Evolutionary conservation across 2,329 filamentous ascomycete genomes (phyloP).

Genomic region (Neoascochyta sp.): DNA sequence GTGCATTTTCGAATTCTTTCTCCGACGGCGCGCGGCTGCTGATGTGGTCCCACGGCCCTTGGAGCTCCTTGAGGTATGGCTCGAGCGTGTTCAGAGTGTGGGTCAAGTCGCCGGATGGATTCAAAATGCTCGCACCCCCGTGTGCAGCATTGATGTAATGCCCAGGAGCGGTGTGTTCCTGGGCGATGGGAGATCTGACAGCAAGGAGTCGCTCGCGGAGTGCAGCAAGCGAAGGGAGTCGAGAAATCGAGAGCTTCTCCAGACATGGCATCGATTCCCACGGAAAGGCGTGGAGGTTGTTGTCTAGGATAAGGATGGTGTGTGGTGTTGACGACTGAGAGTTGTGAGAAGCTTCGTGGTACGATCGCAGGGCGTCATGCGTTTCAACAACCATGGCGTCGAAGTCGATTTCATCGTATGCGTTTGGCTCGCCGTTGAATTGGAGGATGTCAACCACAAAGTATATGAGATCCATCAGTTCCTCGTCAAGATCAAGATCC

Average conservation of each 20-base stretch:
- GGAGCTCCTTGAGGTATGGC: constrained; percentile 54
- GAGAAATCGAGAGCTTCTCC: constrained; percentile 71
- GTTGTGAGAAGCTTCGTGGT: constrained; percentile 55
- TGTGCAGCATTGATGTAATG: constrained; percentile 51
- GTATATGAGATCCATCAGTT: constrained; percentile 87
- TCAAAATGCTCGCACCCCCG: constrained; percentile 74
- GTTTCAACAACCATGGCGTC: constrained; percentile 86
- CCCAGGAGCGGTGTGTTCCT: constrained; percentile 18
- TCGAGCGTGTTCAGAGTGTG: constrained; percentile 76
- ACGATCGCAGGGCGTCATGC: constrained; percentile 75
- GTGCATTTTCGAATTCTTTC: constrained; percentile 66
- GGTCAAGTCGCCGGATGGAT: constrained; percentile 78
- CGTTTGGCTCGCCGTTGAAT: constrained; percentile 93
- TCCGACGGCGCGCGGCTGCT: constrained; percentile 69
- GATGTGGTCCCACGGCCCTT: constrained; percentile 62
- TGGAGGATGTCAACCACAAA: constrained; percentile 96
- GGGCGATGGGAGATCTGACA: constrained; percentile 37
- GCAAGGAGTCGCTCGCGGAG: constrained; percentile 70
- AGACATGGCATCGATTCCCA: constrained; percentile 95
- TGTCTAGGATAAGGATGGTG: constrained; percentile 87
- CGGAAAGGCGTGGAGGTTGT: constrained; percentile 82
- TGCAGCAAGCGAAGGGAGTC: constrained; percentile 81
- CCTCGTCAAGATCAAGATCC: constrained; percentile 75
- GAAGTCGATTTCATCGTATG: constrained; percentile 97
- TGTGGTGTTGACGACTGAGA: constrained; percentile 53